Conservation (phyloP, 23 red algal genomes). For the Gracilariopsis chorda region DNA sequence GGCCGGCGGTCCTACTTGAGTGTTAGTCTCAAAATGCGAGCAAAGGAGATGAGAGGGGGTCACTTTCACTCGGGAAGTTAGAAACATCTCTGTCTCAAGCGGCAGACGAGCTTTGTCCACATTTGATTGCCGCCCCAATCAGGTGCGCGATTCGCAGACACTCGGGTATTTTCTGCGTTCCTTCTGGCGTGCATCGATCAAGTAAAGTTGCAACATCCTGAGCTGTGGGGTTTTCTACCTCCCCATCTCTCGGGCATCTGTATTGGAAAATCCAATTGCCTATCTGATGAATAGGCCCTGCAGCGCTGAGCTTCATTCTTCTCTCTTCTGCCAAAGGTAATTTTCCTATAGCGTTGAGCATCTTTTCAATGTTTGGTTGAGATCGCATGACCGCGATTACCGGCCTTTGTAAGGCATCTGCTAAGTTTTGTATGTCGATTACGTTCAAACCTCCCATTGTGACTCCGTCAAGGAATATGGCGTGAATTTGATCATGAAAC, state of each 20-base stretch:
- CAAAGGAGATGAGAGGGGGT: too few species aligned
- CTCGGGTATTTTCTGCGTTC: constrained; percentile 53
- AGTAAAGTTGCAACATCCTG: constrained; percentile 19
- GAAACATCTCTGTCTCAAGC: too few species aligned
- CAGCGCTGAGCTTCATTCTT: constrained; percentile 3
- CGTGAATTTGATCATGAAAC: constrained; percentile 65
- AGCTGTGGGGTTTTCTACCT: background rate
- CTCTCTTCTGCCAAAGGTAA: constrained; percentile 28
- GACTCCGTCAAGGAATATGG: constrained; percentile 41
- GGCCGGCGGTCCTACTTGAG: too few species aligned
- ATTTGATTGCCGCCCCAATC: constrained; percentile 52
- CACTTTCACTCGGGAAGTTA: too few species aligned
- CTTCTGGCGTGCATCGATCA: constrained; percentile 38
- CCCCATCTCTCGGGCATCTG: background rate
- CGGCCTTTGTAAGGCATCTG: constrained; percentile 5
- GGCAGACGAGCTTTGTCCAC: constrained; percentile 47
- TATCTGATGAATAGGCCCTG: constrained; percentile 44
- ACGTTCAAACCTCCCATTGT: constrained; percentile 56
- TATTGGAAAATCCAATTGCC: constrained; percentile 46
- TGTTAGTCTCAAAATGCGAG: too few species aligned
- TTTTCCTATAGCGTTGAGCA: constrained; percentile 39
- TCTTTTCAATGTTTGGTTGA: constrained; percentile 32
- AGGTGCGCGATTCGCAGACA: constrained; percentile 57
- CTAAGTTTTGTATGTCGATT: constrained; percentile 44
- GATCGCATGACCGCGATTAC: constrained; percentile 47